Base-by-base conservation (phyloP, 805 yeast species). In the Saccharomycopsis sp. region DNA sequence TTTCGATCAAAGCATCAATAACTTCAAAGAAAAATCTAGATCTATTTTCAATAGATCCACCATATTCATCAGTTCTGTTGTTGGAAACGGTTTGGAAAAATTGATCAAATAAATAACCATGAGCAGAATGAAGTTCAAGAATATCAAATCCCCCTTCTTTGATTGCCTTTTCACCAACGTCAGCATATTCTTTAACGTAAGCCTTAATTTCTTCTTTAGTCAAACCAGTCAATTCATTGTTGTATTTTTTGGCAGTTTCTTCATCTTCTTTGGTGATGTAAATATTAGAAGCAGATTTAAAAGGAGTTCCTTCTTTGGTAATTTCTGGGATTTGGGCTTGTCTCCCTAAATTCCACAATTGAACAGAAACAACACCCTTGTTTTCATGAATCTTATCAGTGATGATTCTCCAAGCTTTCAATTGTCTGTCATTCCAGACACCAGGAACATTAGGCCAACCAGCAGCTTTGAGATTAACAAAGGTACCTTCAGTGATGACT, bases 51-150 rank as follows among this genome's bases (percentile, higher is more conserved):
- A 75, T 60, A 2, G 70, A 58, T 4, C 83, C 83, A 34, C 84
- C 85, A 48, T 76, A 79, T 47, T 68, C 62, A 51, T 79, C 86
- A 1, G 70, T 69, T 52, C 86, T 66, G 42, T 60, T 54, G 57
- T 79, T 76, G 23, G 70, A 56, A 33, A 52, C 49, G 1, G 59
- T 57, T 26, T 71, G 64, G 40, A 72, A 50, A 48, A 79, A 76
- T 49, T 66, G 64, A 50, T 64, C 61, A 27, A 70, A 46, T 37
- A 78, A 54, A 50, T 72, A 76, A 2, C 85, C 84, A 53, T 76
- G 76, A 13, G 81, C 81, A 21, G 63, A 69, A 51, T 79, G 84
- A 37, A 79, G 60, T 52, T 76, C 83, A 36, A 78, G 63, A 37
- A 72, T 72, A 53, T 78, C 83, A 44, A 72, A 66, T 1, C 77